Base-by-base conservation (phyloP, 2,329 filamentous ascomycete genomes). In the Alternaria brassicicola region DNA sequence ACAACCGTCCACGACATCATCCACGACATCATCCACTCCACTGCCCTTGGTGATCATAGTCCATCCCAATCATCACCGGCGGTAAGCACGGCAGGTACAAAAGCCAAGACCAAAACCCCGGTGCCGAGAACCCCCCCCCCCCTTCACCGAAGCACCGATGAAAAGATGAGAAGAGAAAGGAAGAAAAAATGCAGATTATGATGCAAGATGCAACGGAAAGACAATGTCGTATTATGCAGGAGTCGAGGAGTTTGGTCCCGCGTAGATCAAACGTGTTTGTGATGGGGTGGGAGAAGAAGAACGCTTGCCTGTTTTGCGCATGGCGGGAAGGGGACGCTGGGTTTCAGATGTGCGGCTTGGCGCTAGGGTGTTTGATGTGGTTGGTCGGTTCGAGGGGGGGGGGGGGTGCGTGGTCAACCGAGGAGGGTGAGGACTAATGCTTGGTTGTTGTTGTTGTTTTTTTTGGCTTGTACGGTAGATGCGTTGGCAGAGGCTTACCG, bases 191-290 rank as follows among this genome's bases (percentile, higher is more conserved):
- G 13, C 19, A 25, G 43, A 35, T 35, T n/a, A 31, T 33, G 30
- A 39, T 39, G 36, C 19, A 39, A 23, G 30, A 47, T 17, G 30
- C 17, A 31, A 47, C 43, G 43, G 43, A 28, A 51, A 51, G 33
- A 19, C 43, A 45, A 48, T 54, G 23, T 46, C 31, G 42, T 47
- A 26, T 30, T 30, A 46, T 47, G 39, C 51, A 52, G 48, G 48
- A 55, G 52, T 43, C 45, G 15, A 43, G 38, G 28, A 33, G 25
- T 41, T 31, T 52, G 46, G 51, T n/a, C 19, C 47, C 25, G 35
- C 47, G 48, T 51, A 55, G 59, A 61, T 61, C 59, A 61, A 58
- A 61, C 59, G 50, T 17, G 36, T 26, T 46, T 42, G 25, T 43
- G 50, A 46, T 25, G 19, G 42, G 26, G 31, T 48, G 19, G 39